These are phyloP conservation scores for Psidium guajava DNA, from an alignment of 345 rosid species.

Conservation along the genomic window DNA sequence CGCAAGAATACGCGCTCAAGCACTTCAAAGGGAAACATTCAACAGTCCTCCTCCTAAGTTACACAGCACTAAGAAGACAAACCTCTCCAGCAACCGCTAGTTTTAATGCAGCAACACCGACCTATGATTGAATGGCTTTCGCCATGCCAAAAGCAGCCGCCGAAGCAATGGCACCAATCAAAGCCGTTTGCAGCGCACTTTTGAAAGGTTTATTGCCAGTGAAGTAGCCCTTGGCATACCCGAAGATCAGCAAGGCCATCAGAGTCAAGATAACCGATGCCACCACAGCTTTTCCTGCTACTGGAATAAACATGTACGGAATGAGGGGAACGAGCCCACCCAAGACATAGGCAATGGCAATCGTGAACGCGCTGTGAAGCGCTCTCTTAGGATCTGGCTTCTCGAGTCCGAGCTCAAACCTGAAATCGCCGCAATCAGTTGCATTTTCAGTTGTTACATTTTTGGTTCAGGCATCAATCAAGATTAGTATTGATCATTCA, in stretches of 20 bases:
- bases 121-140: constrained; percentile 19
- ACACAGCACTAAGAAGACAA: not conserved
- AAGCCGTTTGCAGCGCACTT: constrained; percentile 73
- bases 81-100: not conserved
- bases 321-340: constrained; percentile 77
- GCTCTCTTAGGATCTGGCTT: constrained; percentile 93
- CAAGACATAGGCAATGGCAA: constrained; percentile 56
- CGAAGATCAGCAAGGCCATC: constrained; percentile 62
- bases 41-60: not conserved
- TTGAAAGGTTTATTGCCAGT: constrained; percentile 55
- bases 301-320: constrained; percentile 71
- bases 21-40: not conserved
- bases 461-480: not conserved
- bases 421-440: constrained; percentile 7
- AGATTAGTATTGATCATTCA: not conserved
- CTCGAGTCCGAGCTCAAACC: constrained; percentile 89
- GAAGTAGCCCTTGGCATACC: constrained; percentile 72
- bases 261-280: constrained; percentile 66
- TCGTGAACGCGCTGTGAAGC: constrained; percentile 55
- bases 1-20: not conserved
- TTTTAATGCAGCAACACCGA: not conserved
- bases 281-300: constrained; percentile 53
- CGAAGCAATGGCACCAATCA: constrained; percentile 80
- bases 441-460: not conserved
- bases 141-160: constrained; percentile 88